These are phyloP conservation scores for Sequoia sempervirens DNA, from an alignment of 75 land plant genomes.

Conservation along the genomic window DNA sequence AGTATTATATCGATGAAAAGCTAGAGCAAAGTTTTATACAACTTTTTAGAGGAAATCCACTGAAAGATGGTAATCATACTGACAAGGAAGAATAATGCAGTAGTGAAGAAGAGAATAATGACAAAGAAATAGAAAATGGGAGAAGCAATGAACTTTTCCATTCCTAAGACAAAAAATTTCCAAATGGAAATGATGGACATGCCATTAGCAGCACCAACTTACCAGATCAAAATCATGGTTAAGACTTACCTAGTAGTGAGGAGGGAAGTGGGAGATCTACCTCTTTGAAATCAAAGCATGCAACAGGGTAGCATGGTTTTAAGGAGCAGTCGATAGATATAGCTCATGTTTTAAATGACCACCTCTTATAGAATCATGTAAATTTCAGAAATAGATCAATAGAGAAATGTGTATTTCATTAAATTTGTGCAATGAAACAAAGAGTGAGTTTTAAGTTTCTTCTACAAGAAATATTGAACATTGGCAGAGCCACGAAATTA, in stretches of 20 bases:
- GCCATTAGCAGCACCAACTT: neutral
- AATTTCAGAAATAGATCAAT: too few relatives aligned
- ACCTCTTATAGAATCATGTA: too few relatives aligned
- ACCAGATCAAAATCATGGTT: neutral
- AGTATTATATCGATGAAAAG: conserved; percentile 84
- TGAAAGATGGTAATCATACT: neutral
- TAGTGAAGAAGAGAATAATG: conserved; percentile 14
- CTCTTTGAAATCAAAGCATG: too few relatives aligned
- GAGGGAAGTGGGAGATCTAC: too few relatives aligned
- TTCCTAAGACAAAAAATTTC: neutral
- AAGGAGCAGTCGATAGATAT: too few relatives aligned
- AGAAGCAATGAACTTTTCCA: neutral
- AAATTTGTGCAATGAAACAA: too few relatives aligned
- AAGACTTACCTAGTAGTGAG: neutral
- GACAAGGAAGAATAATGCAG: conserved; percentile 3
- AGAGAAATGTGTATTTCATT: too few relatives aligned
- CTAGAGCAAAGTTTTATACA: conserved; percentile 74
- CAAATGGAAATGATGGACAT: neutral
- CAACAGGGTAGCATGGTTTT: too few relatives aligned
- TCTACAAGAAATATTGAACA: too few relatives aligned
- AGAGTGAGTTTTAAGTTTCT: too few relatives aligned
- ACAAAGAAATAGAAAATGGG: conserved; percentile 12
- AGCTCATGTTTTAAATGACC: too few relatives aligned
- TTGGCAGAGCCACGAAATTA: too few relatives aligned
- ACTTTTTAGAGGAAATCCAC: conserved; percentile 48